Evolutionary conservation across 768 basidiomycete genomes (phyloP), one percentile per base, ranked within the genome.

Genomic region (Lactifluus piperatus): DNA sequence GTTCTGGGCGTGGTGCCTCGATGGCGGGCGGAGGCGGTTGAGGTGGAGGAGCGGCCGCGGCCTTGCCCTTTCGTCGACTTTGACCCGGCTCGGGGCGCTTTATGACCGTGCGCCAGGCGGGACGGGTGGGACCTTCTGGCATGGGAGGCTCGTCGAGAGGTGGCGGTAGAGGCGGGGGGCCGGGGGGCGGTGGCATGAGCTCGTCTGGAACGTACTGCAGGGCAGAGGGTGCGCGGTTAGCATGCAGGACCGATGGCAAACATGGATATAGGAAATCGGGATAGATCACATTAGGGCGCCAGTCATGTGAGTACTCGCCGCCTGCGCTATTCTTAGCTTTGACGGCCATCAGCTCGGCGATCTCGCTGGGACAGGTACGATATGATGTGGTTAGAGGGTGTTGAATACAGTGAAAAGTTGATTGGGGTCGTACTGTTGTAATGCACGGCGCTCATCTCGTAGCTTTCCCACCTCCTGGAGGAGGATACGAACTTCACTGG

Each of bases 241-340:
- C 43, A 9, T 8, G 43, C 41, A 16, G 6, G n/a, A 20, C 3
- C 11, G n/a, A 20, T n/a, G 41, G 41, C 5, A 9, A n/a, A 10
- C 2, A 13, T 22, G 43, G 22, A 44, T 44, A 44, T 22, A 20
- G 32, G 47, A 27, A 26, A 51, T 14, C n/a, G 18, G 26, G 57
- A 16, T 66, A 74, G 64, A 64, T 58, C 64, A 84, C 86, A 65
- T 77, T 76, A 22, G 83, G 84, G 48, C 74, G 73, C 90, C 89
- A 92, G 55, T 85, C 83, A 18, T 86, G 83, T 24, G 82, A 76
- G 68, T 84, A 91, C 64, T 90, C 87, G 24, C 88, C 89, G 37
- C 85, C 88, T 2, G 84, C 79, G 20, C 88, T 85, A 68, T 89
- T 85, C 70, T 92, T 91, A 20, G 88, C 83, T 69, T 89, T 88